Evolutionary conservation across 495 filamentous ascomycete species (phyloP).

Genomic region (Aspergillus affinis): DNA sequence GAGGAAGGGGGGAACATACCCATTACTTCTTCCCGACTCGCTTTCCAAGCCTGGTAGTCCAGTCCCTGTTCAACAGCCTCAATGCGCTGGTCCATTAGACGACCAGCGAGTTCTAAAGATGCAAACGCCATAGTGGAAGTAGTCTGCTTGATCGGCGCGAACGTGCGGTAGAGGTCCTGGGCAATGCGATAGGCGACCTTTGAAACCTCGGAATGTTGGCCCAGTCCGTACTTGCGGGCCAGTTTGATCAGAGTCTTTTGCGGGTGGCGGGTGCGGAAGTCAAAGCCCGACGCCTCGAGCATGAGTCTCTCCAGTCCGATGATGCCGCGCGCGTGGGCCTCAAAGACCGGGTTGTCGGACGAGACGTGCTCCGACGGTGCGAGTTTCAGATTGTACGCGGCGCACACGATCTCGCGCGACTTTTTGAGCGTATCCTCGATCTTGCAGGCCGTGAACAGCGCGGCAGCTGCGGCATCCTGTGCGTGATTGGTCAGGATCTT

Average conservation of each 20-base stretch:
- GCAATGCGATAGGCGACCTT: slow-evolving; percentile 74
- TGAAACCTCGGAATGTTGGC: slow-evolving; percentile 54
- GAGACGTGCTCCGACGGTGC: slow-evolving; percentile 70
- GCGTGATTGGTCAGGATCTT: slow-evolving; percentile 16
- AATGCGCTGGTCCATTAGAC: slow-evolving; percentile 55
- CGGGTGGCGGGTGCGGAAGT: slow-evolving; percentile 89
- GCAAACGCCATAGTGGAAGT: slow-evolving; percentile 75
- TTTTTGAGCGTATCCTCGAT: slow-evolving; percentile 98
- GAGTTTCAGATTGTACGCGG: slow-evolving; percentile 80
- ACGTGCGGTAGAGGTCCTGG: slow-evolving; percentile 88
- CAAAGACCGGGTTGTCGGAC: slow-evolving; percentile 84
- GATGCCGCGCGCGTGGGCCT: slow-evolving; percentile 68
- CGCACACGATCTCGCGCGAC: slow-evolving; percentile 87
- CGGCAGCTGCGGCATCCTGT: slow-evolving; percentile 81
- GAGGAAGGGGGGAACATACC: slow-evolving; percentile 34
- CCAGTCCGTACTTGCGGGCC: slow-evolving; percentile 48
- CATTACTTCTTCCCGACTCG: slow-evolving; percentile 67
- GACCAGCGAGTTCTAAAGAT: slow-evolving; percentile 76
- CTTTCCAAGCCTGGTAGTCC: slow-evolving; percentile 57
- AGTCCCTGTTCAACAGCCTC: slow-evolving; percentile 44
- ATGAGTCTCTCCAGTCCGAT: slow-evolving; percentile 90
- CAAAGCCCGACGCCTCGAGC: slow-evolving; percentile 89
- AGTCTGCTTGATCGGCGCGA: slow-evolving; percentile 84
- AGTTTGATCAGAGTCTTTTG: slow-evolving; percentile 82
- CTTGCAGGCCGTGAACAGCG: slow-evolving; percentile 91